Conservation (phyloP, 1,284 basidiomycete genomes). For the Malassezia caprae region DNA sequence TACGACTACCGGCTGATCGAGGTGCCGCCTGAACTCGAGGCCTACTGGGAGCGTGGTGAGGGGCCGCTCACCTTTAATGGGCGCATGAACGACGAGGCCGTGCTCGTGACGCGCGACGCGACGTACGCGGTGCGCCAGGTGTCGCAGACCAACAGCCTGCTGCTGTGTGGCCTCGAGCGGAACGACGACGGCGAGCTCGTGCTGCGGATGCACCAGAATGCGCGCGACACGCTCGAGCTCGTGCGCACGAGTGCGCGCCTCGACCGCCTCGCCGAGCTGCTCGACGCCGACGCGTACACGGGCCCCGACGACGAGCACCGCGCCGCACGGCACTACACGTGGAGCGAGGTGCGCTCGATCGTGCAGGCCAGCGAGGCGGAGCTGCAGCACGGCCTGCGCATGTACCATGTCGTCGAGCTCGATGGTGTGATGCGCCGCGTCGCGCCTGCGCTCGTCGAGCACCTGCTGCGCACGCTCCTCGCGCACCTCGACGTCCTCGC, state of each 20-base stretch:
- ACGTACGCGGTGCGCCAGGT: slow-evolving; percentile 40
- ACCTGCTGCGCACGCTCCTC: slow-evolving; percentile 25
- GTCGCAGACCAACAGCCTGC: slow-evolving; percentile 36
- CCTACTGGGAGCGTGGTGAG: slow-evolving; percentile 18
- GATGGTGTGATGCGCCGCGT: slow-evolving; percentile 34
- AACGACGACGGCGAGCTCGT: neutral
- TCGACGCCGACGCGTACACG: slow-evolving; percentile 24
- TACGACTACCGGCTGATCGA: slow-evolving; percentile 25
- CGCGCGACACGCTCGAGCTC: slow-evolving; percentile 33
- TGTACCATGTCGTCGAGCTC: slow-evolving; percentile 29
- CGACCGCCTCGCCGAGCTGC: slow-evolving; percentile 27
- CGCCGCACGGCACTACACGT: slow-evolving; percentile 26
- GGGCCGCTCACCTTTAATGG: slow-evolving; percentile 36
- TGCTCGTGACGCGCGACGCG: slow-evolving; percentile 29
- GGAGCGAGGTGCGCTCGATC: slow-evolving; percentile 31
- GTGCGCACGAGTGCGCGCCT: slow-evolving; percentile 30
- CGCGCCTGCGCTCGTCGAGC: slow-evolving; percentile 19
- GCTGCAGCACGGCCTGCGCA: slow-evolving; percentile 23
- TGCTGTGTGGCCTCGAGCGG: slow-evolving; percentile 27
- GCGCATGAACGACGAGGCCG: slow-evolving; percentile 33
- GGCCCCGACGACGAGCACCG: slow-evolving; percentile 24
- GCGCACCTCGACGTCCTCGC: slow-evolving; percentile 34
- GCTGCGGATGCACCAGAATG: slow-evolving; percentile 28
- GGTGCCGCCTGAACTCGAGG: slow-evolving; percentile 27
- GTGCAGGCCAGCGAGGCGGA: slow-evolving; percentile 39